phyloP scores from a whole-genome alignment of 2,329 filamentous ascomycete species.

The Aspergillus japonicus region DNA sequence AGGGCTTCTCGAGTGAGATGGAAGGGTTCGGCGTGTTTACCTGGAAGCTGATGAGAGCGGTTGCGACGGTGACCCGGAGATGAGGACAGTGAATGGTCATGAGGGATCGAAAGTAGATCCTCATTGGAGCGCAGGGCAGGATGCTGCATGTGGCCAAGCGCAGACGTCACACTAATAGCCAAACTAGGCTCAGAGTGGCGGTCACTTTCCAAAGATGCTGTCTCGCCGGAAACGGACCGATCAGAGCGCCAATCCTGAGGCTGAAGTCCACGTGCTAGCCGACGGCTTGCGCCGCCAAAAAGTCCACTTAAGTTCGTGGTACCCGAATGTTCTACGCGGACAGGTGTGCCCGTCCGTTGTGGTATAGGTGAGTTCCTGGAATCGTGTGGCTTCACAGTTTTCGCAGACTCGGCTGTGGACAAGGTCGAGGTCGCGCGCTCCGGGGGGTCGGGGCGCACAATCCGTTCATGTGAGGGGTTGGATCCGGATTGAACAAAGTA shows the following conservation, averaged over 20 bases:
- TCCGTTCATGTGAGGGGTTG: constrained; percentile 22
- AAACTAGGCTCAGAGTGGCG: constrained; percentile 44
- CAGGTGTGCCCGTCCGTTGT: constrained; percentile 27
- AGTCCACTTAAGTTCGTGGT: constrained; percentile 39
- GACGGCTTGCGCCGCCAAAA: constrained; percentile 42
- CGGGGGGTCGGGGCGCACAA: constrained; percentile 39
- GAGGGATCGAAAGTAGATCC: constrained; percentile 13
- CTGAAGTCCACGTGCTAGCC: constrained; percentile 35
- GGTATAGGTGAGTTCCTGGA: constrained; percentile 24
- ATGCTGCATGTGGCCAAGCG: constrained; percentile 43
- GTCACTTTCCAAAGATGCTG: constrained; percentile 35
- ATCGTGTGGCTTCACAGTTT: constrained; percentile 42
- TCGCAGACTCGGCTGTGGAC: constrained; percentile 48
- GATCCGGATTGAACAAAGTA: constrained; percentile 36
- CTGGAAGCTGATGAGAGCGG: constrained; percentile 37
- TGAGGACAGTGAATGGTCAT: constrained; percentile 11
- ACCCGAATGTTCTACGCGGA: constrained; percentile 31
- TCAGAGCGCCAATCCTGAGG: constrained; percentile 40
- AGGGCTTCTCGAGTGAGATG: constrained; percentile 36
- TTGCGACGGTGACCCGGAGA: constrained; percentile 35
- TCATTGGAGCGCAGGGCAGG: constrained; percentile 38
- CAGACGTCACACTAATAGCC: constrained; percentile 46
- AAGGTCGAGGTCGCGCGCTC: constrained; percentile 43
- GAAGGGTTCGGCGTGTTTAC: constrained; percentile 36
- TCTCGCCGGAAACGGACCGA: constrained; percentile 35